Base-by-base conservation (phyloP, 192 early-diverging fungal species). In the Umbelopsis sp. region DNA sequence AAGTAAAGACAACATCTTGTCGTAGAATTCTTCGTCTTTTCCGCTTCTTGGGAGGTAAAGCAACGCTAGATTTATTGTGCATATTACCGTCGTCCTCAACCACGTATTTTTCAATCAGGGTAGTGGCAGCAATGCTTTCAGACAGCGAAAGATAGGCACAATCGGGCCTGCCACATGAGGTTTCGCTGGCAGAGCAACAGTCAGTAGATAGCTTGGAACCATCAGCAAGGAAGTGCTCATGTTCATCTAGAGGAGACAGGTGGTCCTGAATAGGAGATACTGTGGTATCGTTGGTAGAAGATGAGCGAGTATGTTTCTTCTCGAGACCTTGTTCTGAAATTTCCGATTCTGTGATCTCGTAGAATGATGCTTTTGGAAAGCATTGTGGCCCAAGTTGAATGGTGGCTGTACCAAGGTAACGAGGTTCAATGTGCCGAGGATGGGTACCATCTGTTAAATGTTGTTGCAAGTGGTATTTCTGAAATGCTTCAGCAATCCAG, bases 371-470 rank as follows among this genome's bases (percentile, higher is more conserved):
- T 12, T 81, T 24, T 14, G 69, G 9, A 47, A 82, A 84, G 52
- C 80, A 68, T 49, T 84, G 81, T 21, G 84, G 80, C 3, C 86
- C 84, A 5, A 85, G 80, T 41, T 83, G 80, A 3, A 87, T 47
- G 51, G 83, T 80, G 36, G 74, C 77, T 1, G 69, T 45, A n/a
- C 78, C 79, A 24, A 88, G 41, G 52, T 52, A 68, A 34, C 68
- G 69, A 45, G 69, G 45, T 32, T 71, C 66, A 29, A 71, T 44
- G 38, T 69, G 54, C 22, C 68, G 68, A 22, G 38, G 26, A 54
- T 38, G 66, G 4, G 50, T 53, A 52, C 24, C 53, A 34, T 51
- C 68, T 20, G 22, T 16, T 52, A 20, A 25, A 45, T 31, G 56
- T 38, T 32, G 26, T 25, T 51, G 71, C 17, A 51, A 41, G n/a